A percentile compares a stretch with the other conserved stretches of the same genome.
Conservation (phyloP, 2,329 filamentous ascomycete genomes). For the Trichoderma koningiopsis region DNA sequence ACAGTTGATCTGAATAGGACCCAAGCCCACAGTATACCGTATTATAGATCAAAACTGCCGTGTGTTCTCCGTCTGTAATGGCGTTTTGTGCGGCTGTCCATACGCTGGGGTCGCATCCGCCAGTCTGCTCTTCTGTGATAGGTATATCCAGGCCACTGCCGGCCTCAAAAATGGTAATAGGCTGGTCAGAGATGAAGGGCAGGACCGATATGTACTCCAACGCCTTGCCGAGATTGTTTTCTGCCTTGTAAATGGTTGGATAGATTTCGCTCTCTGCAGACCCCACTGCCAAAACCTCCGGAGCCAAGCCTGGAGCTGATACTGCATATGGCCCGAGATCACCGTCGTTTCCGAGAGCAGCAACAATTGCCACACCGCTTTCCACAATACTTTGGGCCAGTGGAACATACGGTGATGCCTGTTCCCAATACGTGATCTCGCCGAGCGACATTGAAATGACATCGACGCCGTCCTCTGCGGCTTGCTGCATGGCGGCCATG, state of each 20-base stretch:
- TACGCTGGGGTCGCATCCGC: background rate
- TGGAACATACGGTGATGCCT: constrained; percentile 45
- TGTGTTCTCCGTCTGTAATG: background rate
- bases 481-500: constrained; percentile 43
- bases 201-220: background rate
- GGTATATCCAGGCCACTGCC: background rate
- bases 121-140: background rate
- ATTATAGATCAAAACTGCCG: background rate
- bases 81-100: background rate
- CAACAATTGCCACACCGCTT: background rate
- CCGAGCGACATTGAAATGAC: constrained; percentile 43
- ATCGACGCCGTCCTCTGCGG: constrained; percentile 44
- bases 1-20: background rate
- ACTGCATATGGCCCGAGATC: constrained; percentile 23
- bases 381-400: constrained; percentile 47
- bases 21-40: background rate
- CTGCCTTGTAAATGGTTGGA: background rate
- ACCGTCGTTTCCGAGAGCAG: constrained; percentile 47
- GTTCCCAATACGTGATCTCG: constrained; percentile 35
- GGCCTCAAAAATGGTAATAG: background rate
- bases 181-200: background rate
- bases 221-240: background rate
- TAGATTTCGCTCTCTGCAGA: constrained; percentile 6
- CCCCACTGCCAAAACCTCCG: background rate
- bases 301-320: background rate